These are phyloP conservation scores for Debaryomycetaceae sp. DNA, from an alignment of 1,139 yeast species.

Conservation along the genomic window DNA sequence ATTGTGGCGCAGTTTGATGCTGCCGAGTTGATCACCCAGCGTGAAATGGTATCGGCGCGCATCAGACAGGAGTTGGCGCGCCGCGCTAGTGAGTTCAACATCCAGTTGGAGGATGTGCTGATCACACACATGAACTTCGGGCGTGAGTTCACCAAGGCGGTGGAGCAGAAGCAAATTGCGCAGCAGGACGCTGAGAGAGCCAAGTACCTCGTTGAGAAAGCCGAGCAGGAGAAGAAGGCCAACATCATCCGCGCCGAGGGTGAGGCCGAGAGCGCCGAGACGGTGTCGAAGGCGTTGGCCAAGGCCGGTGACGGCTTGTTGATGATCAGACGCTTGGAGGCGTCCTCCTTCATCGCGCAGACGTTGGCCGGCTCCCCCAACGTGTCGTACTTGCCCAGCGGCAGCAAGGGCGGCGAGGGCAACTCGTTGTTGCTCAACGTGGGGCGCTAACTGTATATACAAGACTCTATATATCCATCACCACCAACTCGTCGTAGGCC, in stretches of 20 bases:
- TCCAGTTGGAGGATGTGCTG: constrained; percentile 92
- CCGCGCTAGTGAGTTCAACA: constrained; percentile 86
- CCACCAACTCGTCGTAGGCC: constrained; percentile 44
- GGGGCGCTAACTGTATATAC: constrained; percentile 25
- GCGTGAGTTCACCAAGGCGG: constrained; percentile 94
- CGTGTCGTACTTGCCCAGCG: constrained; percentile 84
- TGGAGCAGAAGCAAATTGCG: constrained; percentile 97
- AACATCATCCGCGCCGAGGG: constrained; percentile 97
- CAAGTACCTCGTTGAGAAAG: constrained; percentile 87
- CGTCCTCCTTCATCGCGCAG: constrained; percentile 90
- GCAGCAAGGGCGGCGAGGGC: constrained; percentile 27
- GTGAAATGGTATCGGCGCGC: constrained; percentile 89
- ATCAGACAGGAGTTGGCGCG: constrained; percentile 82
- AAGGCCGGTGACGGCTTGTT: constrained; percentile 96
- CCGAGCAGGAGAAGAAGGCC: constrained; percentile 97
- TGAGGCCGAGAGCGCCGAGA: constrained; percentile 98
- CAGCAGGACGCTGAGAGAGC: constrained; percentile 99
- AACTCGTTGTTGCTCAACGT: constrained; percentile 39
- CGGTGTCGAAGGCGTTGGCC: constrained; percentile 85
- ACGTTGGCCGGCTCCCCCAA: constrained; percentile 82
- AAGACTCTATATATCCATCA: constrained; percentile 28
- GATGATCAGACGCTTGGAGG: constrained; percentile 92
- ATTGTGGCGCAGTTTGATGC: constrained; percentile 99
- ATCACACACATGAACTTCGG: constrained; percentile 99
- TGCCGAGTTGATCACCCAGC: constrained; percentile 93